Evolutionary conservation across 768 basidiomycete genomes (phyloP).

Genomic region (Leccinum subtestaceum): DNA sequence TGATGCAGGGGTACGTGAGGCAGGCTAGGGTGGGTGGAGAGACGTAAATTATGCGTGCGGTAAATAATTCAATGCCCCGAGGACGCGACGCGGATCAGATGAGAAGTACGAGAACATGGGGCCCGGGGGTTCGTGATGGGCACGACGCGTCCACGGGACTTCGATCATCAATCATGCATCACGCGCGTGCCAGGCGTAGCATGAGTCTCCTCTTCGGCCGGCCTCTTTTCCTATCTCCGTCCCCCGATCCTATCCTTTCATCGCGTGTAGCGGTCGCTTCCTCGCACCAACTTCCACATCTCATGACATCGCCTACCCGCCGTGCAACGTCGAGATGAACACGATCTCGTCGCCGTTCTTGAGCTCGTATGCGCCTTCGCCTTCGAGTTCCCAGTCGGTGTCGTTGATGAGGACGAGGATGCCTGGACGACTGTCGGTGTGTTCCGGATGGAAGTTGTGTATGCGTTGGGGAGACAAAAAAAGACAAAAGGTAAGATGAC

Average conservation of each 20-base stretch:
- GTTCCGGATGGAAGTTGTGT: too few species aligned
- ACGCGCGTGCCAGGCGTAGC: neutral
- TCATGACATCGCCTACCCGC: conserved; percentile 28
- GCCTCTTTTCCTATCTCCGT: neutral
- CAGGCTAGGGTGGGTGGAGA: conserved; percentile 37
- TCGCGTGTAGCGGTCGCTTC: neutral
- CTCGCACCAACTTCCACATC: neutral
- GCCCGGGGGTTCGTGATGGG: neutral
- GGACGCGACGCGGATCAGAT: neutral
- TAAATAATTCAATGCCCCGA: neutral
- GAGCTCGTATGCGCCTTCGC: conserved; percentile 82
- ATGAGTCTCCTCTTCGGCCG: neutral
- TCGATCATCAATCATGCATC: neutral
- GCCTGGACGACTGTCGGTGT: conserved; percentile 74
- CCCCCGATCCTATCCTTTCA: neutral
- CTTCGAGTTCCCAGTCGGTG: conserved; percentile 97
- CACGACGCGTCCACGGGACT: neutral
- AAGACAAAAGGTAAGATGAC: neutral
- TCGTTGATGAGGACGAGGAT: conserved; percentile 97
- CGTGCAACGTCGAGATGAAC: conserved; percentile 95
- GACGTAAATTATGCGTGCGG: neutral
- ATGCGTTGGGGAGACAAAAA: neutral
- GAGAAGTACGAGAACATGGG: neutral
- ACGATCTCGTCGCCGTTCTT: conserved; percentile 85
- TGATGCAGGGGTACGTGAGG: conserved; percentile 66